Evolutionary conservation across 768 basidiomycete genomes (phyloP).

Genomic region (Boletus rubropictus): DNA sequence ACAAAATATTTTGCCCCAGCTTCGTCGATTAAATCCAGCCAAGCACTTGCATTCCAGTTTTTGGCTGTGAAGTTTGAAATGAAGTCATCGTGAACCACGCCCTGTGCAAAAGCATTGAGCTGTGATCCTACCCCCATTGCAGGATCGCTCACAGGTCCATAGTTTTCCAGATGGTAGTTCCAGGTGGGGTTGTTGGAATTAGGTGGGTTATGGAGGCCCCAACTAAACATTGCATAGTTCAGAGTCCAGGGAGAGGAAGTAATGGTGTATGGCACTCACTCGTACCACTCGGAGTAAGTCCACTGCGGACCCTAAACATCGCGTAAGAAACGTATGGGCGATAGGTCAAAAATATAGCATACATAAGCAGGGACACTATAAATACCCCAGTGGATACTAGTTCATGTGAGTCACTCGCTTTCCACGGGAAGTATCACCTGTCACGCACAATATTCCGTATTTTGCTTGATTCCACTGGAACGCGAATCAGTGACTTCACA

Average conservation of each 20-base stretch:
- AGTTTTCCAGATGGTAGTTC: slow-evolving; percentile 45
- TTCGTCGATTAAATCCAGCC: slow-evolving; percentile 49
- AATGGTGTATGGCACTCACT: slow-evolving; percentile 31
- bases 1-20: slow-evolving; percentile 62
- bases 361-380: slow-evolving; percentile 45
- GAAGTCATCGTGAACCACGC: slow-evolving; percentile 53
- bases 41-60: slow-evolving; percentile 49
- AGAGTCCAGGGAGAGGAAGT: too few species aligned
- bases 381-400: slow-evolving; percentile 48
- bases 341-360: not conserved
- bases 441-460: slow-evolving; percentile 44
- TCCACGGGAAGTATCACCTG: not conserved
- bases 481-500: not conserved
- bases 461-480: slow-evolving; percentile 47
- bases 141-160: slow-evolving; percentile 29
- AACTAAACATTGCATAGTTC: slow-evolving; percentile 20
- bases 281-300: slow-evolving; percentile 52
- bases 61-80: slow-evolving; percentile 48
- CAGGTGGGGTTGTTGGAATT: slow-evolving; percentile 39
- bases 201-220: slow-evolving; percentile 35
- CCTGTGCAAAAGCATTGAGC: slow-evolving; percentile 19
- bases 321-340: not conserved
- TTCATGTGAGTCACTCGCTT: not conserved
- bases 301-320: slow-evolving; percentile 33
- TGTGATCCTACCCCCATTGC: not conserved